A percentile compares a stretch with the other conserved stretches of the same genome.
phyloP scores from a whole-genome alignment of 768 basidiomycete genomes.

The Boletus rubescentipes region DNA sequence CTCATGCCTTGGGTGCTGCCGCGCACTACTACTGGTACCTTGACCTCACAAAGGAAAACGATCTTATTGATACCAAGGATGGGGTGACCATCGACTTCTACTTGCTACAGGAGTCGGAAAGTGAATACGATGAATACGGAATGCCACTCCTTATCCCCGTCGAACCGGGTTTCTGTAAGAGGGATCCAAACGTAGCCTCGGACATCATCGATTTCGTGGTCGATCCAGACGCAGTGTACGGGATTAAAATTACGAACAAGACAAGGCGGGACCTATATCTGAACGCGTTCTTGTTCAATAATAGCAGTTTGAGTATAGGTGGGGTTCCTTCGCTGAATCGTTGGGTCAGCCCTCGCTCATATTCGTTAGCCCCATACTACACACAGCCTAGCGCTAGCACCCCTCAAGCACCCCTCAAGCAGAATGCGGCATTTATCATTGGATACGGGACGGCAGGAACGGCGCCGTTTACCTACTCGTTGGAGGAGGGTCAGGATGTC shows the following conservation, averaged over 20 bases:
- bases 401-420: conserved; percentile 5
- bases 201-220: conserved; percentile 19
- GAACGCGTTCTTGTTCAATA: conserved; percentile 45
- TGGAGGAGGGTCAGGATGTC: conserved; percentile 30
- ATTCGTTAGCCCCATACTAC: conserved; percentile 7
- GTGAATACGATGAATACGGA: conserved; percentile 4
- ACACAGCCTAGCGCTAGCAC: not conserved
- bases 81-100: conserved; percentile 15
- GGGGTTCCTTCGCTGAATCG: not conserved
- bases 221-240: conserved; percentile 29
- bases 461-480: conserved; percentile 31
- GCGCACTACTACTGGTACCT: conserved; percentile 25
- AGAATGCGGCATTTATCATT: conserved; percentile 25
- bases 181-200: not conserved
- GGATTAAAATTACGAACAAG: conserved; percentile 37
- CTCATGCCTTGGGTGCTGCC: conserved; percentile 10
- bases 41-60: conserved; percentile 3
- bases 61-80: not conserved
- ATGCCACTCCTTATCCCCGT: not conserved
- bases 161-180: conserved; percentile 5
- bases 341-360: not conserved
- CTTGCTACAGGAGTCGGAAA: not conserved
- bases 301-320: conserved; percentile 38
- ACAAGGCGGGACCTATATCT: conserved; percentile 36
- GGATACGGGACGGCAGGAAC: conserved; percentile 42